Conservation (phyloP, 495 filamentous ascomycete species). For the Glarea lozoyensis region DNA sequence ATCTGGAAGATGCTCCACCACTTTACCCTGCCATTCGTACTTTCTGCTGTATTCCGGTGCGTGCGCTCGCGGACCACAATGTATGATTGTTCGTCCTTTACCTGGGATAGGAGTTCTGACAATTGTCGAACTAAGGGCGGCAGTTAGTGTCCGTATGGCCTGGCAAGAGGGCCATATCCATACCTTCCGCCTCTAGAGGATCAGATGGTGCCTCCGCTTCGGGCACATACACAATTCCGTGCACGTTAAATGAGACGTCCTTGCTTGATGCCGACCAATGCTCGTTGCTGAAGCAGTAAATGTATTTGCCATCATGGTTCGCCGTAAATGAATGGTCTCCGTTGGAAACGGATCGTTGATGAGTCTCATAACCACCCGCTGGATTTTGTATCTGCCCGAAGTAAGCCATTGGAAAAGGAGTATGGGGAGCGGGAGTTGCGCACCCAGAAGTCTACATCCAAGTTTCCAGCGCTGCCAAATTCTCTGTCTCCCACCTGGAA, state of each 20-base stretch:
- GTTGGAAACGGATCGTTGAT: slow-evolving; percentile 69
- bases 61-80: slow-evolving; percentile 92
- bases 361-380: slow-evolving; percentile 57
- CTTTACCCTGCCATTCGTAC: slow-evolving; percentile 93
- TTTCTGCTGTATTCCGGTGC: slow-evolving; percentile 96
- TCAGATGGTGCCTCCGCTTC: slow-evolving; percentile 78
- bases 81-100: slow-evolving; percentile 96
- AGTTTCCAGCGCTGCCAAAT: slow-evolving; percentile 87
- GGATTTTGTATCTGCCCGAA: slow-evolving; percentile 74
- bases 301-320: slow-evolving; percentile 73
- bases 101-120: slow-evolving; percentile 77
- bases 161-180: neutral
- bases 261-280: slow-evolving; percentile 86
- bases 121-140: slow-evolving; percentile 61
- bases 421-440: slow-evolving; percentile 1
- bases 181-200: slow-evolving; percentile 85
- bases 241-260: slow-evolving; percentile 97
- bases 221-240: slow-evolving; percentile 95
- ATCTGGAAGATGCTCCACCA: slow-evolving; percentile 99
- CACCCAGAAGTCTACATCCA: slow-evolving; percentile 92
- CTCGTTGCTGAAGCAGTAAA: slow-evolving; percentile 99
- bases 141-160: neutral
- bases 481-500: slow-evolving; percentile 98
- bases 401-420: slow-evolving; percentile 7
- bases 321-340: slow-evolving; percentile 93